Evolutionary conservation across 352 stramenopile species (phyloP).

Genomic region (Pythium aquatile): DNA sequence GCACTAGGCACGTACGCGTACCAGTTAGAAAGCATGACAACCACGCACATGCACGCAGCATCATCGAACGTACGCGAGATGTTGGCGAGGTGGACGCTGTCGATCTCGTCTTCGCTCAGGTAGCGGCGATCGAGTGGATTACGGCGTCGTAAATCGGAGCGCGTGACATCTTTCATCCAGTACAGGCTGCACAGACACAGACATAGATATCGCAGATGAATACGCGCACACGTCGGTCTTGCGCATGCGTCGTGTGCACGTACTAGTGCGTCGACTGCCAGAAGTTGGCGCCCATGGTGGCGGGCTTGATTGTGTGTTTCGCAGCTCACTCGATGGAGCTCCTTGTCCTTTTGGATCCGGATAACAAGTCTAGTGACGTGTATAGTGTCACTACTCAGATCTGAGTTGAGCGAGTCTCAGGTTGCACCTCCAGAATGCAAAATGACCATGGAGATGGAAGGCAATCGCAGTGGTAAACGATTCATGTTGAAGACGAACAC

Average conservation of each 20-base stretch:
- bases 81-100: slow-evolving; percentile 88
- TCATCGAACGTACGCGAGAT: slow-evolving; percentile 54
- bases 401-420: not conserved
- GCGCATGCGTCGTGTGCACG: slow-evolving; percentile 2
- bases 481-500: not conserved
- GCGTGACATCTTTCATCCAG: slow-evolving; percentile 88
- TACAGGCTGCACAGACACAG: slow-evolving; percentile 50
- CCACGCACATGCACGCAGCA: not conserved
- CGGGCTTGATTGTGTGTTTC: not conserved
- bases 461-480: not conserved
- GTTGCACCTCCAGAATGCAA: not conserved
- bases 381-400: not conserved
- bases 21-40: not conserved
- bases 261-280: slow-evolving; percentile 92
- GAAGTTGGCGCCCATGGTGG: slow-evolving; percentile 86
- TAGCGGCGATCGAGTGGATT: slow-evolving; percentile 76
- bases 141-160: slow-evolving; percentile 70
- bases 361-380: not conserved
- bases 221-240: not conserved
- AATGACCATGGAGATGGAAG: not conserved
- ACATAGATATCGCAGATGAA: not conserved
- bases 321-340: not conserved
- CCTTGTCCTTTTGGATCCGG: not conserved
- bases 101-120: slow-evolving; percentile 80
- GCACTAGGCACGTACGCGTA: slow-evolving; percentile 36